Conservation (phyloP, 805 yeast species). For the Spathaspora hagerdaliae region DNA sequence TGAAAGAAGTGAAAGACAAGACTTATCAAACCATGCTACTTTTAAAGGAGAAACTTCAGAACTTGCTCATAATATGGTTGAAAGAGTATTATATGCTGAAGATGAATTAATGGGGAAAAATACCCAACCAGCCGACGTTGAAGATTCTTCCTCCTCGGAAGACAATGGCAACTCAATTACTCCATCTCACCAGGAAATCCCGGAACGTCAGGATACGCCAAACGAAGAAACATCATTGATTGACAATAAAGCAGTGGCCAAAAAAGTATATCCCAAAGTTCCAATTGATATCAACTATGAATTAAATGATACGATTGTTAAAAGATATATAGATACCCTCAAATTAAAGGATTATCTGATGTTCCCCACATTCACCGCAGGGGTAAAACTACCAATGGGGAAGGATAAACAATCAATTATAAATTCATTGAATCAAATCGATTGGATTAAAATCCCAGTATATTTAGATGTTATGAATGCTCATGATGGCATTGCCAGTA, state of each 20-base stretch:
- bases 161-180: neutral
- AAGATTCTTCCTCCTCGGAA: constrained; percentile 1
- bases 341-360: constrained; percentile 11
- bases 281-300: constrained; percentile 18
- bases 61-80: constrained; percentile 32
- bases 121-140: constrained; percentile 6
- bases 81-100: constrained; percentile 33
- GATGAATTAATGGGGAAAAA: constrained; percentile 19
- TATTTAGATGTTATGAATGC: constrained; percentile 71
- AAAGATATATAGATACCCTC: constrained; percentile 13
- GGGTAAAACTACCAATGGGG: constrained; percentile 28
- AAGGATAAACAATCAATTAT: constrained; percentile 39
- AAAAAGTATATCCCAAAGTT: neutral
- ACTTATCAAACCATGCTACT: constrained; percentile 26
- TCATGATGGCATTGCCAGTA: constrained; percentile 81
- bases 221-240: neutral
- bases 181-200: no score
- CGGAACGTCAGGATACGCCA: no score
- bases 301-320: constrained; percentile 20
- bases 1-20: constrained; percentile 23
- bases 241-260: neutral
- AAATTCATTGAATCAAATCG: constrained; percentile 53
- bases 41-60: constrained; percentile 41
- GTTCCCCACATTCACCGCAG: constrained; percentile 27
- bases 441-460: constrained; percentile 77